Evolutionary conservation across 1,139 yeast species (phyloP).

Genomic region (Kluyveromyces marxianus): DNA sequence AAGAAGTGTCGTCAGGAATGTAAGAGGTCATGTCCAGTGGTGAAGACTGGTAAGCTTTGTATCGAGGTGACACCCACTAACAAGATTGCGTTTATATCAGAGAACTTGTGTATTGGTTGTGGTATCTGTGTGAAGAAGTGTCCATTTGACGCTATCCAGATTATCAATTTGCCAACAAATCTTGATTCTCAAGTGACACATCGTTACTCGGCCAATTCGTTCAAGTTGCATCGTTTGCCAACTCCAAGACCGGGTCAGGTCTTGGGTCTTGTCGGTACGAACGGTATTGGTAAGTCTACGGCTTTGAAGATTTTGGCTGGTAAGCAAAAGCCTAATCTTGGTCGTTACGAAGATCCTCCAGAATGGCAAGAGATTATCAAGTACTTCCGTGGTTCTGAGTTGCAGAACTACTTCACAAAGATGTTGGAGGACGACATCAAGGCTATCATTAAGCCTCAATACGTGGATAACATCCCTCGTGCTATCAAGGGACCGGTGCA

Average conservation of each 20-base stretch:
- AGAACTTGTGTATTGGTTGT: conserved; percentile 93
- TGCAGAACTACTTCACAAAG: conserved; percentile 92
- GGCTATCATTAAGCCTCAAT: conserved; percentile 95
- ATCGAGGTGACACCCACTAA: conserved; percentile 88
- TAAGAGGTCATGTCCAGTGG: conserved; percentile 94
- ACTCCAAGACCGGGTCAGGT: conserved; percentile 99
- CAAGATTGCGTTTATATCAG: conserved; percentile 94
- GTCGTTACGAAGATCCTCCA: conserved; percentile 90
- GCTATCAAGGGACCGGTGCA: conserved; percentile 88
- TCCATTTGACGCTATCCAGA: conserved; percentile 93
- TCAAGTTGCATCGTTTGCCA: conserved; percentile 93
- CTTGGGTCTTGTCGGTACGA: conserved; percentile 93
- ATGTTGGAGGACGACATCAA: conserved; percentile 87
- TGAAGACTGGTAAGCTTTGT: conserved; percentile 93
- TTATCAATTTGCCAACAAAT: conserved; percentile 93
- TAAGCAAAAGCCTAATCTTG: conserved; percentile 93
- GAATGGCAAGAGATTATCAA: conserved; percentile 92
- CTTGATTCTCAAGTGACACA: conserved; percentile 89
- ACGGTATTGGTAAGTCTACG: conserved; percentile 99
- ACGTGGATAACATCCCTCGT: conserved; percentile 93
- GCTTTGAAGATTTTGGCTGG: conserved; percentile 97
- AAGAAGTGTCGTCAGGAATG: conserved; percentile 98
- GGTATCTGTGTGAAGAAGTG: conserved; percentile 99
- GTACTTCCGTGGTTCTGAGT: conserved; percentile 92
- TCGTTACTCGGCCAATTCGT: conserved; percentile 95